phyloP scores from a whole-genome alignment of 2,329 filamentous ascomycete genomes.

The Talaromyces sp. region DNA sequence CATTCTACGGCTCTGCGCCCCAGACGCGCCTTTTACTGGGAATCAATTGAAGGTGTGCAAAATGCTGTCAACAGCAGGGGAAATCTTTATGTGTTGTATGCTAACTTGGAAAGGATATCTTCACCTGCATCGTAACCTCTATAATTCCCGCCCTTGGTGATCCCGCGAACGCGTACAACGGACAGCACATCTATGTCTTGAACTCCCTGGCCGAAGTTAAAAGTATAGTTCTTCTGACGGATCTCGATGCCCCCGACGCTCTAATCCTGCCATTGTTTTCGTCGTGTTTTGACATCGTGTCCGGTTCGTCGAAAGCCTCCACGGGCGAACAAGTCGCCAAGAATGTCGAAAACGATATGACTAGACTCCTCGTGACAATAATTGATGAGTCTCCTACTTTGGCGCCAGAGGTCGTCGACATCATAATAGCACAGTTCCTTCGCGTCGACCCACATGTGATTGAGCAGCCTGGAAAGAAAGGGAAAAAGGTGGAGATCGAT shows the following conservation, averaged over 20 bases:
- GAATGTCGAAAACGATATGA: constrained; percentile 91
- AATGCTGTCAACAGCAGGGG: background rate
- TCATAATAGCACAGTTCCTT: constrained; percentile 92
- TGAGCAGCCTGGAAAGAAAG: constrained; percentile 51
- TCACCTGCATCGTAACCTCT: constrained; percentile 77
- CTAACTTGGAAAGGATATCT: constrained; percentile 67
- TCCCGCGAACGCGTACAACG: constrained; percentile 83
- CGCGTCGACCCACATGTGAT: constrained; percentile 67
- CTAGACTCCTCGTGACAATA: constrained; percentile 73
- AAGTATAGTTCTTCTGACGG: constrained; percentile 85
- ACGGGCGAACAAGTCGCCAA: constrained; percentile 81
- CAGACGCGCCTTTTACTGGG: constrained; percentile 87
- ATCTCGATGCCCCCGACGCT: constrained; percentile 75
- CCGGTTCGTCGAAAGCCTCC: constrained; percentile 66
- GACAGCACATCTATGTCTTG: constrained; percentile 87
- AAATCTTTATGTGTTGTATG: background rate
- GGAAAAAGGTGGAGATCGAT: constrained; percentile 54
- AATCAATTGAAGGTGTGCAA: constrained; percentile 76
- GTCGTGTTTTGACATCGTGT: constrained; percentile 86
- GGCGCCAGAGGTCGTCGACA: constrained; percentile 77
- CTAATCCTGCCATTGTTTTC: constrained; percentile 79
- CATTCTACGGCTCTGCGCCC: constrained; percentile 85
- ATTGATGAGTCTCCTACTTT: constrained; percentile 80
- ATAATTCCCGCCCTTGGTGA: constrained; percentile 82
- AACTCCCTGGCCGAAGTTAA: constrained; percentile 87